Evolutionary conservation across 192 early-diverging fungal genomes (phyloP).

Genomic region (Obelidium mucronatum): DNA sequence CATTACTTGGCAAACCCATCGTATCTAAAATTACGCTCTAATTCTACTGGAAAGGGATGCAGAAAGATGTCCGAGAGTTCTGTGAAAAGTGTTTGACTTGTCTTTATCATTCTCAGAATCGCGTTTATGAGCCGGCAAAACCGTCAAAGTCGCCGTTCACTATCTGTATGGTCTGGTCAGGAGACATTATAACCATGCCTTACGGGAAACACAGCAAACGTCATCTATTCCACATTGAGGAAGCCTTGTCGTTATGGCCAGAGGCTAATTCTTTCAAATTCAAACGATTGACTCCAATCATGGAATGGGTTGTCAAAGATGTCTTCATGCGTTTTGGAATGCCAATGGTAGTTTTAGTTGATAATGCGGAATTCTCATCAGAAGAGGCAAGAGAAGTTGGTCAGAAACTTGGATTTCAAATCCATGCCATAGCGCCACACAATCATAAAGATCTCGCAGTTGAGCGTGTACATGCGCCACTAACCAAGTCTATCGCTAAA

Average conservation of each 20-base stretch:
- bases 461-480: background rate
- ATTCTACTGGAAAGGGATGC: background rate
- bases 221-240: background rate
- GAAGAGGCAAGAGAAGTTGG: background rate
- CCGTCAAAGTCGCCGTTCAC: background rate
- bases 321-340: background rate
- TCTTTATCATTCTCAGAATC: background rate
- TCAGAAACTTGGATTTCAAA: background rate
- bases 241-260: background rate
- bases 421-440: background rate
- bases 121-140: background rate
- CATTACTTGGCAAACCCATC: background rate
- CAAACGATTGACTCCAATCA: background rate
- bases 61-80: background rate
- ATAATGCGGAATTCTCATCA: background rate
- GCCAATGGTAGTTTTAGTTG: conserved; percentile 1
- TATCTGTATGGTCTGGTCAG: background rate
- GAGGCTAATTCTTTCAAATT: background rate
- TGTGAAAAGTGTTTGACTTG: background rate
- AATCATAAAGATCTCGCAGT: background rate
- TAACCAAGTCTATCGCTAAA: background rate
- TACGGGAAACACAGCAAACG: background rate
- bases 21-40: background rate
- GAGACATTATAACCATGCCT: background rate
- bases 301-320: background rate